phyloP scores from a whole-genome alignment of 768 basidiomycete species.

The Artomyces pyxidatus region DNA sequence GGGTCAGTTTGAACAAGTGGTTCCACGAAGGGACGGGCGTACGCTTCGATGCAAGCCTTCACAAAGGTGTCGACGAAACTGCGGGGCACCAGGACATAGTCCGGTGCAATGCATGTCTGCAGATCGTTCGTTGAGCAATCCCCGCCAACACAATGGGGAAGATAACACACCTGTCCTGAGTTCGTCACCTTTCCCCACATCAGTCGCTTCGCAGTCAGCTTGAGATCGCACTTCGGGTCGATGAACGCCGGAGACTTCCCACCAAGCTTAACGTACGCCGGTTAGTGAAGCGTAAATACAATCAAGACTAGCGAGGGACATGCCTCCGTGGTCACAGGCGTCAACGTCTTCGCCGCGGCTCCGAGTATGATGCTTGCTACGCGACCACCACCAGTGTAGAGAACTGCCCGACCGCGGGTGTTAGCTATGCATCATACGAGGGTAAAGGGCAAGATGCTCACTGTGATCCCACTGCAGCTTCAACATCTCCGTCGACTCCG shows the following conservation, averaged over 20 bases:
- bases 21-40: background rate
- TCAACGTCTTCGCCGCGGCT: slow-evolving; percentile 72
- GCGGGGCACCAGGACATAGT: slow-evolving; percentile 30
- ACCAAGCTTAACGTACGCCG: slow-evolving; percentile 45
- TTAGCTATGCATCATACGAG: slow-evolving; percentile 2
- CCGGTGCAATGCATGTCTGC: background rate
- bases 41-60: slow-evolving; percentile 51
- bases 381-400: slow-evolving; percentile 53
- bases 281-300: background rate
- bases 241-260: slow-evolving; percentile 74
- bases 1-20: background rate
- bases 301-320: slow-evolving; percentile 7
- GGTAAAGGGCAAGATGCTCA: slow-evolving; percentile 27
- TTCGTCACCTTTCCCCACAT: slow-evolving; percentile 78
- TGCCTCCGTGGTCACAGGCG: slow-evolving; percentile 56
- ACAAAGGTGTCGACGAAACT: slow-evolving; percentile 52
- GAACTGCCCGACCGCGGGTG: slow-evolving; percentile 29
- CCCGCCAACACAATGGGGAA: background rate
- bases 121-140: too few species aligned
- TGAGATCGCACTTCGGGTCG: slow-evolving; percentile 60
- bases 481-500: slow-evolving; percentile 39
- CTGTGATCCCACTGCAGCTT: slow-evolving; percentile 64
- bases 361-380: slow-evolving; percentile 60
- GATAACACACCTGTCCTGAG: slow-evolving; percentile 41
- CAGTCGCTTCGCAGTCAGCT: slow-evolving; percentile 58